phyloP scores from a whole-genome alignment of 2,329 filamentous ascomycete species.

The Scedosporium apiospermum region DNA sequence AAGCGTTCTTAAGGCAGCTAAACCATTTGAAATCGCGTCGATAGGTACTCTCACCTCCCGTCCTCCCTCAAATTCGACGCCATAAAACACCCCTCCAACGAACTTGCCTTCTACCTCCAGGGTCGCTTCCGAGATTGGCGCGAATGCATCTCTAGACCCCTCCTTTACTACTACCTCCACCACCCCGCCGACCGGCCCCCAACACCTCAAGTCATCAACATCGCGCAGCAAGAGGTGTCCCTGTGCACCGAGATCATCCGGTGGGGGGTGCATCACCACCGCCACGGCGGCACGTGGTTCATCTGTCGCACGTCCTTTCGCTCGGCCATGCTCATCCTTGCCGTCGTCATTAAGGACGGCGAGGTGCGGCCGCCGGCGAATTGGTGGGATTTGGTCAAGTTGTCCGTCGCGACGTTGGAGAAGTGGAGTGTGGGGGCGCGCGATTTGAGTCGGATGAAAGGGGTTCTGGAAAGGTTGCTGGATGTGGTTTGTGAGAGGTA shows the following conservation, averaged over 20 bases:
- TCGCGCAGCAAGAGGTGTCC: not conserved
- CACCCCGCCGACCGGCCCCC: not conserved
- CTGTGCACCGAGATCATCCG: not conserved
- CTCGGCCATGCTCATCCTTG: not conserved
- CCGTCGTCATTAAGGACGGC: not conserved
- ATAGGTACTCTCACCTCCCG: not conserved
- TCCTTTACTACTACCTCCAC: not conserved
- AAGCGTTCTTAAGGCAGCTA: not conserved
- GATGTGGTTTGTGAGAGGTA: not conserved
- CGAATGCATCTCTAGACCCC: not conserved
- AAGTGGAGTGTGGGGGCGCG: not conserved
- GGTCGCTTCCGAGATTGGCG: not conserved
- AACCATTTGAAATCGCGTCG: not conserved
- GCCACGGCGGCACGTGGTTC: not conserved
- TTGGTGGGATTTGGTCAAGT: not conserved
- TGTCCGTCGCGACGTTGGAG: not conserved
- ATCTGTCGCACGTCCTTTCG: not conserved
- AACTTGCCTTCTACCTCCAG: not conserved
- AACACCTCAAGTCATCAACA: not conserved
- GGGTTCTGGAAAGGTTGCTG: not conserved
- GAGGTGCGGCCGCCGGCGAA: not conserved
- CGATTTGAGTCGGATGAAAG: not conserved
- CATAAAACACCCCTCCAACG: not conserved
- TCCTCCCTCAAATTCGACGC: not conserved
- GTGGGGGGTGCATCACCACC: not conserved